Evolutionary conservation across 2,329 filamentous ascomycete species (phyloP).

Genomic region (Sporothrix mexicana): DNA sequence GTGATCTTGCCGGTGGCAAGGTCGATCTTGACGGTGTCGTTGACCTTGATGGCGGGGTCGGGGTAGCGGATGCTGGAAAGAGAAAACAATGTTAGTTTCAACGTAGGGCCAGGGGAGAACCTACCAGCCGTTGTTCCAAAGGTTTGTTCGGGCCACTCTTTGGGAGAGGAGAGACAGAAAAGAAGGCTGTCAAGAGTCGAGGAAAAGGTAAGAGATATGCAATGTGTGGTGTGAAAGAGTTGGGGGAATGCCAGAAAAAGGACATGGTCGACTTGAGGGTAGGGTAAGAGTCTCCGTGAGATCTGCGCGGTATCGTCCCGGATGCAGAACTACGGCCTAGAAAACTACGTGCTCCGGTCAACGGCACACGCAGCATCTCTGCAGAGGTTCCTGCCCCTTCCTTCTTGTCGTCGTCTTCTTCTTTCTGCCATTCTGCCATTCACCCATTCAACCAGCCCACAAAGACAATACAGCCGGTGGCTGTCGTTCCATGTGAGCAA

Average conservation of each 20-base stretch:
- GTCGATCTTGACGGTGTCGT: slow-evolving; percentile 99
- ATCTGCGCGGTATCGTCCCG: neutral
- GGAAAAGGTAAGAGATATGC: neutral
- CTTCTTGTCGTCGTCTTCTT: neutral
- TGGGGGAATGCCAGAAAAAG: neutral
- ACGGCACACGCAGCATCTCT: slow-evolving; percentile 12
- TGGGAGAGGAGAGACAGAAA: neutral
- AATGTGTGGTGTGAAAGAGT: neutral
- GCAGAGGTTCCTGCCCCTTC: neutral
- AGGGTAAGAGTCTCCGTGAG: neutral
- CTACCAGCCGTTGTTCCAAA: slow-evolving; percentile 60
- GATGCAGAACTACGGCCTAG: slow-evolving; percentile 27
- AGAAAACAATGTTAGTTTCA: slow-evolving; percentile 48
- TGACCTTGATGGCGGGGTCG: slow-evolving; percentile 98
- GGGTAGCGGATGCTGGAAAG: slow-evolving; percentile 92
- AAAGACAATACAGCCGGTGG: slow-evolving; percentile 1
- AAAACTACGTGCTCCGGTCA: slow-evolving; percentile 13
- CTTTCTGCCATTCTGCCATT: slow-evolving; percentile 33
- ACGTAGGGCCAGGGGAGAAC: slow-evolving; percentile 44
- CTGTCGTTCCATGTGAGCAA: neutral
- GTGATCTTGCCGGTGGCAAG: slow-evolving; percentile 95
- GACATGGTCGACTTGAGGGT: slow-evolving; percentile 36
- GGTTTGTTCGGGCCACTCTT: slow-evolving; percentile 40
- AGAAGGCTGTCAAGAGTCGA: neutral
- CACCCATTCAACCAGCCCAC: neutral